phyloP scores from a whole-genome alignment of 2,329 filamentous ascomycete species.

The Sporothrix luriei region DNA sequence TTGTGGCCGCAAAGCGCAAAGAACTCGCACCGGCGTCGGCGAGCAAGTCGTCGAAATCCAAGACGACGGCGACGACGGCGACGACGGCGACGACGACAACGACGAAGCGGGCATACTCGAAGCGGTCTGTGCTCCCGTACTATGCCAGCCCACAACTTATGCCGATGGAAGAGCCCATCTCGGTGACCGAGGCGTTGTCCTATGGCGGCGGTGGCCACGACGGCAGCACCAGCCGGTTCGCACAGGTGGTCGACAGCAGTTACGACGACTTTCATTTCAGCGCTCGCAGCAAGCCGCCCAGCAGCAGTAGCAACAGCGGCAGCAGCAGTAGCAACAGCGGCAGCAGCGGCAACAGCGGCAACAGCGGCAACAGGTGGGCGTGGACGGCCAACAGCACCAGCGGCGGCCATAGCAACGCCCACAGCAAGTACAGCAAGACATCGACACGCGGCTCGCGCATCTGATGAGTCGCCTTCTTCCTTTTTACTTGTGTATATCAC shows the following conservation, averaged over 20 bases:
- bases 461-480: neutral
- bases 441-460: constrained; percentile 8
- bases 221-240: constrained; percentile 7
- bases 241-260: constrained; percentile 35
- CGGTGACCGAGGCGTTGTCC: constrained; percentile 44
- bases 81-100: neutral
- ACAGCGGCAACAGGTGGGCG: constrained; percentile 16
- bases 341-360: constrained; percentile 7
- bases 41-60: neutral
- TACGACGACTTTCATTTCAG: constrained; percentile 27
- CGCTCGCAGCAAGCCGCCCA: neutral
- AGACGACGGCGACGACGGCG: neutral
- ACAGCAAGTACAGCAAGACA: constrained; percentile 20
- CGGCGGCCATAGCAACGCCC: constrained; percentile 7
- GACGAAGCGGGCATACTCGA: neutral
- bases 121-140: constrained; percentile 45
- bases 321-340: constrained; percentile 25
- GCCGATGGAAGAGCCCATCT: constrained; percentile 46
- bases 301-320: constrained; percentile 1
- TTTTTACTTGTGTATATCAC: neutral
- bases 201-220: constrained; percentile 1
- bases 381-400: constrained; percentile 20
- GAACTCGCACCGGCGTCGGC: constrained; percentile 32
- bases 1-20: constrained; percentile 64
- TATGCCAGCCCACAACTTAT: constrained; percentile 45